Percentiles rank a stretch among this genome's conserved stretches.
These are phyloP conservation scores for Nematocida major DNA, from an alignment of 371 early-diverging fungal genomes.

Conservation along the genomic window DNA sequence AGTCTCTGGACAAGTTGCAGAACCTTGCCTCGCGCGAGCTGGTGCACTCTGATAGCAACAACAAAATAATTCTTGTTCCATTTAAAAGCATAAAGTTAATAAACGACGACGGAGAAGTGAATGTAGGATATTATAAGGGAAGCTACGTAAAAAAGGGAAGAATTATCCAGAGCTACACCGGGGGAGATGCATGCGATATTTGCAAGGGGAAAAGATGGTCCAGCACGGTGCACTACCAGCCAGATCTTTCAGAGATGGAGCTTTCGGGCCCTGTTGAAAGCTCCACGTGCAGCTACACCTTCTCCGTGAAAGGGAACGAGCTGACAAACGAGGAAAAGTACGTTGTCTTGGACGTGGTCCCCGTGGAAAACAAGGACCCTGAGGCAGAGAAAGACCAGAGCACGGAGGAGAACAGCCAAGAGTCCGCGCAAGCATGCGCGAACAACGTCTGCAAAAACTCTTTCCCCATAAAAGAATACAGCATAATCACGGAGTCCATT, in stretches of 20 bases:
- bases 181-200: slow-evolving; percentile 42
- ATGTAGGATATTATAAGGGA: slow-evolving; percentile 17
- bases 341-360: background rate
- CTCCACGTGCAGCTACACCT: slow-evolving; percentile 44
- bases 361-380: background rate
- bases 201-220: slow-evolving; percentile 42
- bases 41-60: slow-evolving; percentile 19
- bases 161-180: slow-evolving; percentile 30
- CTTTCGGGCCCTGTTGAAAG: slow-evolving; percentile 40
- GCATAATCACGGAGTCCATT: background rate
- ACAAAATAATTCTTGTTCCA: slow-evolving; percentile 33
- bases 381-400: background rate
- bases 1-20: slow-evolving; percentile 12
- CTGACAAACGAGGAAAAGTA: slow-evolving; percentile 23
- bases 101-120: slow-evolving; percentile 32
- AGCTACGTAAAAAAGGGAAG: background rate
- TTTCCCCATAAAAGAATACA: background rate
- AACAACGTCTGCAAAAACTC: too few species aligned
- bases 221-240: slow-evolving; percentile 13
- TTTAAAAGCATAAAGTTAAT: slow-evolving; percentile 24
- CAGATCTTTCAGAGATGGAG: slow-evolving; percentile 5
- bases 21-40: background rate
- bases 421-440: background rate
- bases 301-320: slow-evolving; percentile 13
- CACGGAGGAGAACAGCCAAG: background rate